Conservation (phyloP, 108 stramenopile species). For the Nitzschia palea region DNA sequence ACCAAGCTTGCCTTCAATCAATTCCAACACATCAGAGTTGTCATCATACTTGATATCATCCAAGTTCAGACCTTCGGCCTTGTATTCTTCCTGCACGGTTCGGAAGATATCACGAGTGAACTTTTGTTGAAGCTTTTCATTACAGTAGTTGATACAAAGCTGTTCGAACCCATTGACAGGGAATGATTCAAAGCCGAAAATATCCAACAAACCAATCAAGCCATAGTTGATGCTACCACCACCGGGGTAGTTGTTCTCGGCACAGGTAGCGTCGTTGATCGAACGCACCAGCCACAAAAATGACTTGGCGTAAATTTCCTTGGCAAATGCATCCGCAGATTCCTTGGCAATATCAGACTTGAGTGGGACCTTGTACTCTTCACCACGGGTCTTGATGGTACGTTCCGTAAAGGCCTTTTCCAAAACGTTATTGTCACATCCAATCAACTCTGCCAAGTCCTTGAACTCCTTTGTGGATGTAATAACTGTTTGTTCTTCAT, state of each 20-base stretch:
- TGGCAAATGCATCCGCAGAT: slow-evolving; percentile 92
- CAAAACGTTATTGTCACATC: slow-evolving; percentile 45
- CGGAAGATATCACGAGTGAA: slow-evolving; percentile 89
- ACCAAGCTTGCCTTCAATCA: slow-evolving; percentile 92
- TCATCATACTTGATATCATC: slow-evolving; percentile 88
- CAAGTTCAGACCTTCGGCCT: slow-evolving; percentile 87
- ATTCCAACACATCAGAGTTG: slow-evolving; percentile 88
- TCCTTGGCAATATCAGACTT: slow-evolving; percentile 70
- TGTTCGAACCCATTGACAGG: slow-evolving; percentile 89
- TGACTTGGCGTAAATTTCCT: slow-evolving; percentile 83
- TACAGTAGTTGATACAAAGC: slow-evolving; percentile 94
- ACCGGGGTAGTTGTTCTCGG: slow-evolving; percentile 54
- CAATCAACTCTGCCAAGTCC: slow-evolving; percentile 73
- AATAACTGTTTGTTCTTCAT: slow-evolving; percentile 66
- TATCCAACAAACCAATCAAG: slow-evolving; percentile 95
- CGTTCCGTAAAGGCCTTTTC: slow-evolving; percentile 78
- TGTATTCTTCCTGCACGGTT: slow-evolving; percentile 87
- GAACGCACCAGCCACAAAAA: slow-evolving; percentile 85
- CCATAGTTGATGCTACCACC: slow-evolving; percentile 39
- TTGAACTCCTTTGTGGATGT: slow-evolving; percentile 56
- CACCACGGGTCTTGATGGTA: slow-evolving; percentile 69
- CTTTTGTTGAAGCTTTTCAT: slow-evolving; percentile 91
- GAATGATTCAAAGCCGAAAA: slow-evolving; percentile 99
- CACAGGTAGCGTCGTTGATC: slow-evolving; percentile 80
- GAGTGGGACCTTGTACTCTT: slow-evolving; percentile 81